Conservation (phyloP, 2,329 filamentous ascomycete genomes). For the Atkinsonella hypoxylon region DNA sequence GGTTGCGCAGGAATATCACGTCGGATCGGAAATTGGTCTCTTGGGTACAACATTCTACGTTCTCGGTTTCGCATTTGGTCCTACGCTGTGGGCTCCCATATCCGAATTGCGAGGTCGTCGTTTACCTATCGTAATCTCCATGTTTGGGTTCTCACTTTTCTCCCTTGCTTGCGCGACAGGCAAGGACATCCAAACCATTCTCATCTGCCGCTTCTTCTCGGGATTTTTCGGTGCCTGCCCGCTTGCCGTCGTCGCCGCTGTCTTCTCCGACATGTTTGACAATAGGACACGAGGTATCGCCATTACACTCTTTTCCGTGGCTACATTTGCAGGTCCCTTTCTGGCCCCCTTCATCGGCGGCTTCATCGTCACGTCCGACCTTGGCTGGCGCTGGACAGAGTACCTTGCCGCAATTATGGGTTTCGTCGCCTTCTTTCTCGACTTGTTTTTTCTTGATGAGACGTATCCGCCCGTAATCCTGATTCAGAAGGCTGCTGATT, state of each 20-base stretch:
- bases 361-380: conserved; percentile 48
- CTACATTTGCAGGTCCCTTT: conserved; percentile 53
- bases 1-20: conserved; percentile 46
- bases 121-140: conserved; percentile 46
- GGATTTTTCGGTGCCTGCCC: conserved; percentile 63
- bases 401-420: conserved; percentile 54
- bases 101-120: conserved; percentile 60
- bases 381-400: conserved; percentile 65
- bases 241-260: conserved; percentile 55
- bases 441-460: conserved; percentile 53
- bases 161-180: conserved; percentile 51
- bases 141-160: conserved; percentile 60
- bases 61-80: conserved; percentile 60
- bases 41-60: conserved; percentile 59
- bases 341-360: conserved; percentile 58
- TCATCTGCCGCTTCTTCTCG: conserved; percentile 61
- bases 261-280: conserved; percentile 62
- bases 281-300: conserved; percentile 45
- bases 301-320: conserved; percentile 32
- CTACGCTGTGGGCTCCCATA: conserved; percentile 60
- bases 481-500: conserved; percentile 45
- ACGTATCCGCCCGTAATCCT: conserved; percentile 60
- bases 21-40: conserved; percentile 49
- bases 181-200: conserved; percentile 56
- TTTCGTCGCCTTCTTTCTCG: conserved; percentile 43